Percentiles rank a stretch among this genome's conserved stretches.
Conservation (phyloP, 208 protist genomes). For the Trypanosoma cruzi region DNA sequence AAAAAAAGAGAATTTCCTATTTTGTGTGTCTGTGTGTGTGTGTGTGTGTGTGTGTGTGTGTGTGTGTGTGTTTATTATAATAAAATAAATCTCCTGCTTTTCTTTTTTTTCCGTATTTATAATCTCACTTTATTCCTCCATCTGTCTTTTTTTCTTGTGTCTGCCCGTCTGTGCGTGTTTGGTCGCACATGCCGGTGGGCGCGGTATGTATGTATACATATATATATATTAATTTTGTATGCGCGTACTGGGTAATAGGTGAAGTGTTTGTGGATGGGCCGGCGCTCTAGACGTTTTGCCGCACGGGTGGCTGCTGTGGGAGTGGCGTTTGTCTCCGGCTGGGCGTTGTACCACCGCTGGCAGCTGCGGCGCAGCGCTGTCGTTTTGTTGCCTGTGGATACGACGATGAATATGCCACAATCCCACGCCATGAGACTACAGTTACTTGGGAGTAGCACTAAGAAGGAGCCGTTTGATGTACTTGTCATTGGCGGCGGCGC, state of each 20-base stretch:
- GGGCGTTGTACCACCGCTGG: conserved; percentile 53
- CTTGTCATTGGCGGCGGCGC: conserved; percentile 78
- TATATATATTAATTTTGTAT: background rate
- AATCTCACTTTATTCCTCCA: too few species aligned
- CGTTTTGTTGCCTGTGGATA: background rate
- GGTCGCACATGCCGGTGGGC: background rate
- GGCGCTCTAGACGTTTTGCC: conserved; percentile 39
- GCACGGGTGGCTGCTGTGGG: conserved; percentile 32
- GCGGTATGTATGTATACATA: background rate
- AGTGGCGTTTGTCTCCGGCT: conserved; percentile 6
- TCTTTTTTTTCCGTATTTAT: too few species aligned
- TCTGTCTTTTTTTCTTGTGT: too few species aligned
- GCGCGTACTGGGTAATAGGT: background rate
- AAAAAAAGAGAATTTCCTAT: too few species aligned
- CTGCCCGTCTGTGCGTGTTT: background rate
- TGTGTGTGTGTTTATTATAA: background rate
- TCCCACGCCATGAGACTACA: conserved; percentile 30
- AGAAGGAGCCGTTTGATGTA: conserved; percentile 54
- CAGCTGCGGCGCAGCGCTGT: conserved; percentile 39
- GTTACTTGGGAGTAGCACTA: conserved; percentile 25
- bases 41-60: background rate
- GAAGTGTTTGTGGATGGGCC: conserved; percentile 32
- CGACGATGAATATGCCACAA: background rate
- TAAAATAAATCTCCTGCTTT: conserved; percentile 1
- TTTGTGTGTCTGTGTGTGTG: background rate